These are phyloP conservation scores for Canavalia ensiformis DNA, from an alignment of 306 rosid species.

Conservation along the genomic window DNA sequence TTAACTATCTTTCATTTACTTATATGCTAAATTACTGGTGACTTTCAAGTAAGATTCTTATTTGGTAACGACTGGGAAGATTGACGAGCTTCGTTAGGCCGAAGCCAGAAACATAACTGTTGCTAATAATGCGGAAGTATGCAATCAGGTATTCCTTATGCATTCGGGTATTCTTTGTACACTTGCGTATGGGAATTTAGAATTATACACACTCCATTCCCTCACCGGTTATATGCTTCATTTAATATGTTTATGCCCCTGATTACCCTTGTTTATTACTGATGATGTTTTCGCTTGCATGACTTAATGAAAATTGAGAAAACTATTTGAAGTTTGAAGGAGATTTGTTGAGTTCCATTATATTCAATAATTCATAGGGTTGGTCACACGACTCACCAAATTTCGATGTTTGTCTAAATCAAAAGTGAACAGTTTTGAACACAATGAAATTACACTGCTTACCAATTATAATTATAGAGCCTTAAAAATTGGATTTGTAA, in stretches of 20 bases:
- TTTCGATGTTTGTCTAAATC: neutral
- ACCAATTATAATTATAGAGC: neutral
- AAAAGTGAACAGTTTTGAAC: neutral
- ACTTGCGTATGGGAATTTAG: neutral
- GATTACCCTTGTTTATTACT: neutral
- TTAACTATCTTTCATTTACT: neutral
- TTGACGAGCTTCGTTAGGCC: slow-evolving; percentile 64
- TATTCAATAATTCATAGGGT: neutral
- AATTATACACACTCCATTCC: neutral
- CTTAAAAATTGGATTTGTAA: neutral
- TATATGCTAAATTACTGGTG: slow-evolving; percentile 57
- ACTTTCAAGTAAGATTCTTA: slow-evolving; percentile 63
- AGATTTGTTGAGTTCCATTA: neutral
- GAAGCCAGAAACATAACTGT: slow-evolving; percentile 61
- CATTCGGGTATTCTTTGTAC: slow-evolving; percentile 60
- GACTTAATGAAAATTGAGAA: neutral
- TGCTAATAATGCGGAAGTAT: slow-evolving; percentile 70
- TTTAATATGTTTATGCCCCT: neutral
- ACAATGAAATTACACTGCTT: neutral
- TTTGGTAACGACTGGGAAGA: slow-evolving; percentile 70
- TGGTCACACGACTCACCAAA: neutral
- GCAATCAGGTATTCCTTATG: slow-evolving; percentile 69
- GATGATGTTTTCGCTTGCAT: neutral
- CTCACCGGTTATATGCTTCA: neutral
- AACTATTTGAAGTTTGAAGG: neutral